Percentiles rank a stretch among this genome's conserved stretches.
These are phyloP conservation scores for Paramecium tetraurelia DNA, from an alignment of 73 alveolate species.

Conservation along the genomic window DNA sequence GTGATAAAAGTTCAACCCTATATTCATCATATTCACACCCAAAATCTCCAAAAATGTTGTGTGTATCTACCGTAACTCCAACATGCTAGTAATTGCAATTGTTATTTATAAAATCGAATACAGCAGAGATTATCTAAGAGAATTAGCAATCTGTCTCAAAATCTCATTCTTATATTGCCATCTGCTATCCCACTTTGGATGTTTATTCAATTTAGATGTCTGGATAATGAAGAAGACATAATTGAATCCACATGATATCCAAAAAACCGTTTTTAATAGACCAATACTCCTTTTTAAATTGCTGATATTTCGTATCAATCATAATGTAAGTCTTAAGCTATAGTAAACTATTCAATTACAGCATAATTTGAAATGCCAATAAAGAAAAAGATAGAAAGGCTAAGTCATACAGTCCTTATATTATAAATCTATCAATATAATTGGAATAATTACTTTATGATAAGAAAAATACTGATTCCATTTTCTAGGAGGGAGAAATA, in stretches of 20 bases:
- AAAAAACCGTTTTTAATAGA: not conserved
- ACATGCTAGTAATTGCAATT: not conserved
- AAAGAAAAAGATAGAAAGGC: not conserved
- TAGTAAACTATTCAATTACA: not conserved
- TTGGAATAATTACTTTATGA: not conserved
- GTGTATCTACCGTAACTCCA: not conserved
- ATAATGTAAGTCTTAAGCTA: not conserved
- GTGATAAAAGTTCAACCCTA: not conserved
- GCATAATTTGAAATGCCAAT: not conserved
- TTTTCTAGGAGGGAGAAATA: not conserved
- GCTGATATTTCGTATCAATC: not conserved
- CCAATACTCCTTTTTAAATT: not conserved
- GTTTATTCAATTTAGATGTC: not conserved
- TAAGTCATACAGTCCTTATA: not conserved
- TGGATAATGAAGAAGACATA: not conserved
- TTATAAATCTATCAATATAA: not conserved
- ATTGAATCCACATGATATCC: not conserved
- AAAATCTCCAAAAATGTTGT: not conserved
- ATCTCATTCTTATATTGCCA: not conserved
- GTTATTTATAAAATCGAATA: not conserved
- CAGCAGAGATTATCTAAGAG: not conserved
- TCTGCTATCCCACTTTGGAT: not conserved
- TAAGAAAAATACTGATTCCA: not conserved
- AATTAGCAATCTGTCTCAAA: not conserved
- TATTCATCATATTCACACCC: not conserved